phyloP scores from a whole-genome alignment of 768 basidiomycete species.

The Phlebiopsis flavidoalba region DNA sequence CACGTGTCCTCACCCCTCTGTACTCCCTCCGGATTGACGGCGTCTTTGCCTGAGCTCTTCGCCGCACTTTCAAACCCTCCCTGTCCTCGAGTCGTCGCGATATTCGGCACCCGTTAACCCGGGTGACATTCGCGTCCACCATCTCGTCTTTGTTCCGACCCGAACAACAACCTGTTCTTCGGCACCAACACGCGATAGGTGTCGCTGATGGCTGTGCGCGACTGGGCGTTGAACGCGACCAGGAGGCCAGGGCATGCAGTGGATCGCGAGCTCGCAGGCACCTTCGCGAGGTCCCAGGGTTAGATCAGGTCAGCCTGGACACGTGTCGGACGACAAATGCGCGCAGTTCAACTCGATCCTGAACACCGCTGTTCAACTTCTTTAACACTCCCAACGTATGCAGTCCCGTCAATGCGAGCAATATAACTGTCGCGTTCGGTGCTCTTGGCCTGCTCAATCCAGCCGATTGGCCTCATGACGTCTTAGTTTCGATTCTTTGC shows the following conservation, averaged over 20 bases:
- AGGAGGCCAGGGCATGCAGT: slow-evolving; percentile 32
- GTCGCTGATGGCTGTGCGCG: slow-evolving; percentile 40
- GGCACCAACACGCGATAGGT: no score
- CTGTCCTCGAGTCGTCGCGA: slow-evolving; percentile 53
- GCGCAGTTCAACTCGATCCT: slow-evolving; percentile 43
- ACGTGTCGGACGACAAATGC: slow-evolving; percentile 38
- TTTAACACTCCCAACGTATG: slow-evolving; percentile 22
- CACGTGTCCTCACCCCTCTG: slow-evolving; percentile 37
- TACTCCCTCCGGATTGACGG: slow-evolving; percentile 35
- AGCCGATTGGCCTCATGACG: neutral
- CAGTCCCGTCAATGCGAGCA: slow-evolving; percentile 29
- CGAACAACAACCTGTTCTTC: slow-evolving; percentile 51
- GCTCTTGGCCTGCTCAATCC: slow-evolving; percentile 11
- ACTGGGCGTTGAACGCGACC: slow-evolving; percentile 46
- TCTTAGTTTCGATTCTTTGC: neutral
- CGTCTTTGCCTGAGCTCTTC: slow-evolving; percentile 31
- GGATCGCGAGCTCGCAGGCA: slow-evolving; percentile 51
- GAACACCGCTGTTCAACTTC: slow-evolving; percentile 31
- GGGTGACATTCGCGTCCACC: slow-evolving; percentile 41
- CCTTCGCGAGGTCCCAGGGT: no score
- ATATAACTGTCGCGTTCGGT: slow-evolving; percentile 42
- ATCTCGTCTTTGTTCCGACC: slow-evolving; percentile 47
- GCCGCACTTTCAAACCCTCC: slow-evolving; percentile 40
- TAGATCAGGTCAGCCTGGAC: slow-evolving; percentile 49
- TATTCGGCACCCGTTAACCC: slow-evolving; percentile 55